phyloP scores from a whole-genome alignment of 2,329 filamentous ascomycete species.

The Colletotrichum sp. region DNA sequence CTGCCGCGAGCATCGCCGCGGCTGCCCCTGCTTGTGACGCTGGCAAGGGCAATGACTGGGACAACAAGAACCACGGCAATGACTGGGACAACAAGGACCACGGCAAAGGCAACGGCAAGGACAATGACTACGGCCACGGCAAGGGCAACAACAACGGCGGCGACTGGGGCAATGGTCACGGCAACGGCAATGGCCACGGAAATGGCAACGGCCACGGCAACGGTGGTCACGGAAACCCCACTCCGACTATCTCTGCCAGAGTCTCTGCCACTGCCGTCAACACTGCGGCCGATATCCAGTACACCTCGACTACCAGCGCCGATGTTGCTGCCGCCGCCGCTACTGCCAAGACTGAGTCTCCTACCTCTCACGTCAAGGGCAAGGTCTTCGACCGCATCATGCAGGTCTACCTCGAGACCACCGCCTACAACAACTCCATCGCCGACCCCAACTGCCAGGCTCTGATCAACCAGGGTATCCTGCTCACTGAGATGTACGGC shows the following conservation, averaged over 20 bases:
- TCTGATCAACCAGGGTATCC: conserved; percentile 33
- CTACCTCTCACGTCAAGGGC: conserved; percentile 68
- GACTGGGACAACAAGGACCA: background rate
- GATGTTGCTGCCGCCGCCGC: conserved; percentile 61
- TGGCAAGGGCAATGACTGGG: background rate
- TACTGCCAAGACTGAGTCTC: conserved; percentile 63
- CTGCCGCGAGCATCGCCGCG: background rate
- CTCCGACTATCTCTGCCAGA: background rate
- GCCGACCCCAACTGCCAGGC: conserved; percentile 51
- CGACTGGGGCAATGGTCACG: background rate
- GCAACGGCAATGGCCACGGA: background rate
- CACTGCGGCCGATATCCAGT: conserved; percentile 22
- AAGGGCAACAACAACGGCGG: background rate
- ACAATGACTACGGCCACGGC: background rate
- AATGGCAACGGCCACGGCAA: background rate
- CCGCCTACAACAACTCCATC: conserved; percentile 66
- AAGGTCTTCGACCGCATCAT: conserved; percentile 76
- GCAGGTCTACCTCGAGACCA: conserved; percentile 80
- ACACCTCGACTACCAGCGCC: conserved; percentile 55
- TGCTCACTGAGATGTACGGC: conserved; percentile 43
- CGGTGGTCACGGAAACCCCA: background rate
- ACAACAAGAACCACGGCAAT: background rate
- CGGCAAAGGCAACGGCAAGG: background rate
- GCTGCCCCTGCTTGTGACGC: background rate
- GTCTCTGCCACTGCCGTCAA: background rate